Evolutionary conservation across 179 eudicot species (phyloP).

Genomic region (Actinidia polygama): DNA sequence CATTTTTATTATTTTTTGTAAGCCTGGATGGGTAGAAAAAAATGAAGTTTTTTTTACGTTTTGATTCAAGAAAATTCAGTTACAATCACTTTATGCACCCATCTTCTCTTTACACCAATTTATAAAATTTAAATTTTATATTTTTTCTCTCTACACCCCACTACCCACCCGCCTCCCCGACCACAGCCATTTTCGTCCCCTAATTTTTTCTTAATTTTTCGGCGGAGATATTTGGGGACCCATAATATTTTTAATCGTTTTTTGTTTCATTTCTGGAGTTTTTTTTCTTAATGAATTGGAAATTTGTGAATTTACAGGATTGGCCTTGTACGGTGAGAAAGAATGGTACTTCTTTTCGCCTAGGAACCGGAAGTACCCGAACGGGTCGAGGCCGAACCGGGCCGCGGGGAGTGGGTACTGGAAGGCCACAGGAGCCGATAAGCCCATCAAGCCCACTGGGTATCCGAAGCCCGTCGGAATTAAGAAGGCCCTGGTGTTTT

Average conservation of each 20-base stretch:
- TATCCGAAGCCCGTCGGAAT: conserved; percentile 61
- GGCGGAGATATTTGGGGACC: too few species aligned
- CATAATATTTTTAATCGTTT: too few species aligned
- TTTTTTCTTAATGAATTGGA: background rate
- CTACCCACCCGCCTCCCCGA: too few species aligned
- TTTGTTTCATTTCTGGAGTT: background rate
- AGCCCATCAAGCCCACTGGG: conserved; percentile 78
- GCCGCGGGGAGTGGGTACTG: conserved; percentile 81
- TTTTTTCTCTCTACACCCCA: too few species aligned
- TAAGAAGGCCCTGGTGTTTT: conserved; percentile 76
- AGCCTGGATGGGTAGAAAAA: too few species aligned
- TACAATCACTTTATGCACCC: too few species aligned
- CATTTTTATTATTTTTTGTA: background rate
- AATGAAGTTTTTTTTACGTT: too few species aligned
- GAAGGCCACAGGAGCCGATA: conserved; percentile 89
- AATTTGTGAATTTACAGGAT: conserved; percentile 30
- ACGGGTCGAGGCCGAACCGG: conserved; percentile 81
- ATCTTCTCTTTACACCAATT: too few species aligned
- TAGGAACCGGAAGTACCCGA: conserved; percentile 76
- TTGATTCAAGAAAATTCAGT: too few species aligned
- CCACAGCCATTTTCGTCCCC: background rate
- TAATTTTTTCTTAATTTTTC: background rate
- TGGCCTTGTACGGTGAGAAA: conserved; percentile 71
- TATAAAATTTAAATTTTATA: too few species aligned
- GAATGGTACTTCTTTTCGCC: conserved; percentile 89